phyloP scores from a whole-genome alignment of 192 early-diverging fungal species.

The Pilaira anomala region DNA sequence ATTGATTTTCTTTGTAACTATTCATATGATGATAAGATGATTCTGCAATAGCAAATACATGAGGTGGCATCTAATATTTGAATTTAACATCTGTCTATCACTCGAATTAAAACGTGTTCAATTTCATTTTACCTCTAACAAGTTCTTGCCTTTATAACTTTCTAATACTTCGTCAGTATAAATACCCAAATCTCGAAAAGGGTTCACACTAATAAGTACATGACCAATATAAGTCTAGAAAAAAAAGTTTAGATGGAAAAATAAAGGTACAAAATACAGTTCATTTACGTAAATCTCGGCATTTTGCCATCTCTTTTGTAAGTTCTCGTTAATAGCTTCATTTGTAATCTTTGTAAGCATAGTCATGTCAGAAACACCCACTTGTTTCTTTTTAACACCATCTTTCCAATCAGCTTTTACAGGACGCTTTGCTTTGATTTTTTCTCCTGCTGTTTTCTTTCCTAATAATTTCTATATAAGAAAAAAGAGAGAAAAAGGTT shows the following conservation, averaged over 20 bases:
- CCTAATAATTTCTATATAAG: conserved; percentile 18
- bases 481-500: too few species aligned
- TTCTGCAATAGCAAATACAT: conserved; percentile 97
- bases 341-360: conserved; percentile 92
- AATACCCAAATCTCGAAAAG: conserved; percentile 93
- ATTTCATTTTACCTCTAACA: conserved; percentile 56
- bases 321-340: conserved; percentile 92
- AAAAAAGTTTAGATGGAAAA: conserved; percentile 20
- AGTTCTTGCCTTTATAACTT: conserved; percentile 83
- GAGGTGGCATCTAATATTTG: conserved; percentile 89
- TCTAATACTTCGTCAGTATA: conserved; percentile 89
- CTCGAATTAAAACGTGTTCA: too few species aligned
- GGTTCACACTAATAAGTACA: conserved; percentile 88
- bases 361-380: conserved; percentile 86
- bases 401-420: conserved; percentile 74
- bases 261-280: background rate
- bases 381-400: conserved; percentile 72
- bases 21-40: conserved; percentile 90
- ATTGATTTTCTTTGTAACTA: conserved; percentile 97
- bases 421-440: conserved; percentile 40
- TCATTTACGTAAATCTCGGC: conserved; percentile 81
- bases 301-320: conserved; percentile 84
- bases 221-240: conserved; percentile 92
- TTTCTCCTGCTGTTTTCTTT: conserved; percentile 23
- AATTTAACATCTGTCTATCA: background rate